Evolutionary conservation across 2,329 filamentous ascomycete genomes (phyloP).

Genomic region (Xylariaceae sp.): DNA sequence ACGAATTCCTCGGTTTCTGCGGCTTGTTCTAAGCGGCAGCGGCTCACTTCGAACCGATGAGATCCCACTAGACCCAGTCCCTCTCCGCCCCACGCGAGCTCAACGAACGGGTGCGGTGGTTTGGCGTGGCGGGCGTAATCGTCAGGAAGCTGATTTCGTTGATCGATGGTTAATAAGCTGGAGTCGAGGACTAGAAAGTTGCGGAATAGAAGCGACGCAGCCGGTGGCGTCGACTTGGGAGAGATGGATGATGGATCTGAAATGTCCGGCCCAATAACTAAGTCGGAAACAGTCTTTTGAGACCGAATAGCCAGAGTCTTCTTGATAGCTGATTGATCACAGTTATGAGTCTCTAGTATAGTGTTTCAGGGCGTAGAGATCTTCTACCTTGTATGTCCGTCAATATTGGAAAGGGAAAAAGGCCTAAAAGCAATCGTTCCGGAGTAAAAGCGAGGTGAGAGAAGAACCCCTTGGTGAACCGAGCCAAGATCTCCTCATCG

Average conservation of each 20-base stretch:
- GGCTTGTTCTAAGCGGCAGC: not conserved
- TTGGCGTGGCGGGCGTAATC: constrained; percentile 4
- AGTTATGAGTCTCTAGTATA: not conserved
- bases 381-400: constrained; percentile 6
- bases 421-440: not conserved
- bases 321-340: not conserved
- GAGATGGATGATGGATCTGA: constrained; percentile 5
- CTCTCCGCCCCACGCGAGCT: constrained; percentile 5
- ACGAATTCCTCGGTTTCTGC: not conserved
- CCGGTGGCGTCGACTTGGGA: constrained; percentile 4
- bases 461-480: constrained; percentile 10
- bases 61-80: constrained; percentile 5
- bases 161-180: not conserved
- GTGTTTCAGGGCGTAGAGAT: not conserved
- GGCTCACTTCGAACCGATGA: constrained; percentile 11
- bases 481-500: constrained; percentile 10
- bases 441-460: not conserved
- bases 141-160: constrained; percentile 4
- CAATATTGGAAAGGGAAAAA: not conserved
- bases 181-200: constrained; percentile 7
- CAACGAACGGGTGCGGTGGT: constrained; percentile 6
- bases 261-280: not conserved
- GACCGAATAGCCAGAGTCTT: not conserved
- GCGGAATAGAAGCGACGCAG: constrained; percentile 6
- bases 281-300: not conserved